Evolutionary conservation across 2,329 filamentous ascomycete genomes (phyloP), one percentile per base, ranked within the genome.

Genomic region (Magnaporthiopsis rhizophila): DNA sequence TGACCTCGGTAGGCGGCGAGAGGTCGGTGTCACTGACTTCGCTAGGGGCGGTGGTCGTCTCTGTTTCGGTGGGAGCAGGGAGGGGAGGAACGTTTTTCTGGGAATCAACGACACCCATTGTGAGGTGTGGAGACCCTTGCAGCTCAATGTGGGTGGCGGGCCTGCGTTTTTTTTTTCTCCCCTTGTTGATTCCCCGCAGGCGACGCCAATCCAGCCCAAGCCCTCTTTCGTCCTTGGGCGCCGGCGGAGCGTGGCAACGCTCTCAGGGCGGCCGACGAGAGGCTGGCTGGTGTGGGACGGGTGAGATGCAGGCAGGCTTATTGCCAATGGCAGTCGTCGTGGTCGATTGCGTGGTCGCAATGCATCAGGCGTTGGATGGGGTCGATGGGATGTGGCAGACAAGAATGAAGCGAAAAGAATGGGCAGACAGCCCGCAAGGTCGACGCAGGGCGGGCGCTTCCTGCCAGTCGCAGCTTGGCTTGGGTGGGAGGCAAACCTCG

Each of bases 51-150:
- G 81, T 81, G 66, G 81, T 82, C 69, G 86, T 86, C 69, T 86
- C 83, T 73, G 89, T 58, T 32, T 91, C 89, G 74, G 90, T 94
- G 69, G 90, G 90, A 72, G 89, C 89, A 73, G 90, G 90, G 73
- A 93, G 82, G 71, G 89, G 89, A 74, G 86, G 86, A 70, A 80
- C 75, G 32, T 67, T 70, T 72, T 79, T 84, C 73, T 80, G 84
- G 66, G 77, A 78, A 70, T 85, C 82, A 75, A 79, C 76, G 58
- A 34, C 62, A 65, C 69, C 69, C 69, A 70, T 70, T 63, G 68
- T 68, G 65, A 45, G 57, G 28, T 63, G 68, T 68, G 65, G 57
- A 62, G 45, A 62, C 61, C 30, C 34, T 58, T 57, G 57, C 69
- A 56, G 45, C 61, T 57, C 61, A 56, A 45, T 50, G 24, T 26